Base-by-base conservation (phyloP, 805 yeast species). In the Torulaspora gathmanii region DNA sequence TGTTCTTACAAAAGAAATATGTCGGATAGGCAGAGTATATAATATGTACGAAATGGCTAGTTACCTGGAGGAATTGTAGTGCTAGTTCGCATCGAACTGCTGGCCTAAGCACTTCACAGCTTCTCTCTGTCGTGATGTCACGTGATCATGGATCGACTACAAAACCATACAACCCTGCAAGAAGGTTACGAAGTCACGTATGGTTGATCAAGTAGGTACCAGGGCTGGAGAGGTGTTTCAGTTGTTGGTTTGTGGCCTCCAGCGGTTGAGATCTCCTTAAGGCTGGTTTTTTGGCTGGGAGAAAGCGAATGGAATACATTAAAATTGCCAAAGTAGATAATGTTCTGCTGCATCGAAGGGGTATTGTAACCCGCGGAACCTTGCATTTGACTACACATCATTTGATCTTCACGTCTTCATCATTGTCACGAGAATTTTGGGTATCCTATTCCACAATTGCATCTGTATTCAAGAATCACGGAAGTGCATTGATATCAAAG, bases 391-490 rank as follows among this genome's bases (percentile, higher is more conserved):
- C 90, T 2, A 78, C 86, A 5, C 90, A 85, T 60, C 93, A 86
- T 65, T 63, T 86, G 55, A 84, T 85, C 28, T 85, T 84, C 61
- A 73, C 79, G 0, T 67, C 70, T 26, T 49, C 46, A 3, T 51
- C 49, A 52, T 61, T 54, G 19, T 54, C 54, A 7, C 70, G 80
- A 46, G 98, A 93, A 63, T 77, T 87, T 25, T 93, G 98, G 99
- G 75, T 88, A 25, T 84, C 95, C 47, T 91, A 88, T 64, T 96
- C 97, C 1, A 78, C 89, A 51, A 80, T 90, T 26, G 82, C 79
- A 38, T 72, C 71, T 37, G 79, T 83, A 1, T 76, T 75, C 53
- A 78, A 61, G 69, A 77, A 49, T 64, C 77, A 50, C 80, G 90
- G 51, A 63, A 83, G 43, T 69, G 80, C 52, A 56, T 63, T 63